These are phyloP conservation scores for Beauveria brongniartii DNA, from an alignment of 2,329 filamentous ascomycete species.

Conservation along the genomic window DNA sequence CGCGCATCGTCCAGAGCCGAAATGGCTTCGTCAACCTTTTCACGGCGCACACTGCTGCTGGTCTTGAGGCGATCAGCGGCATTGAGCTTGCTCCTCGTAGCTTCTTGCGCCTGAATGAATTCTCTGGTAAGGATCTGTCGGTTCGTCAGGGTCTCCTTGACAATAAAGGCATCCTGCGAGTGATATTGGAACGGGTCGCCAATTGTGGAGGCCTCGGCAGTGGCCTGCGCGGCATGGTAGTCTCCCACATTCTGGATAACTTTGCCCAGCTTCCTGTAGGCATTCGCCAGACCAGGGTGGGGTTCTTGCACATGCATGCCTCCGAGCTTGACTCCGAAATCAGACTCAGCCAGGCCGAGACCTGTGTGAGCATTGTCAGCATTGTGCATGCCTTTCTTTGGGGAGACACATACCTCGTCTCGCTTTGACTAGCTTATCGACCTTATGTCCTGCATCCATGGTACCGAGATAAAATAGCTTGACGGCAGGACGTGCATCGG, in stretches of 20 bases:
- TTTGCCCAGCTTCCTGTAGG: conserved; percentile 91
- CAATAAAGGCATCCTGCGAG: conserved; percentile 91
- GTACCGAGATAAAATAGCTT: conserved; percentile 93
- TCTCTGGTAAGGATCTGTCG: conserved; percentile 93
- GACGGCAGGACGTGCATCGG: conserved; percentile 80
- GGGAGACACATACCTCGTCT: conserved; percentile 59
- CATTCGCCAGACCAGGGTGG: conserved; percentile 77
- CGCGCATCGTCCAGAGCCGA: conserved; percentile 79
- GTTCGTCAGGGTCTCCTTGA: conserved; percentile 96
- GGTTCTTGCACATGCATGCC: conserved; percentile 84
- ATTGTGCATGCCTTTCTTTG: neutral
- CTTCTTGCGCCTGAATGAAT: conserved; percentile 82
- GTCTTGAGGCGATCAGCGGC: conserved; percentile 85
- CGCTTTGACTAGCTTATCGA: conserved; percentile 88
- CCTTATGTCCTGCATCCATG: conserved; percentile 96
- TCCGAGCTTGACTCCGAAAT: conserved; percentile 84
- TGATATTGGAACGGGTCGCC: conserved; percentile 93
- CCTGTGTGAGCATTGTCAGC: conserved; percentile 43
- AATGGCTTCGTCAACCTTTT: conserved; percentile 99
- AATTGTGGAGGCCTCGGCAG: conserved; percentile 88
- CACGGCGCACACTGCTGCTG: conserved; percentile 75
- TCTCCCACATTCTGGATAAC: conserved; percentile 90
- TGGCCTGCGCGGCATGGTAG: conserved; percentile 92
- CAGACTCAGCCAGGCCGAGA: conserved; percentile 82
- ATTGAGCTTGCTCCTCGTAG: conserved; percentile 70